Evolutionary conservation across 139 green algal genomes (phyloP).

Genomic region (Limnomonas spitsbergensis): DNA sequence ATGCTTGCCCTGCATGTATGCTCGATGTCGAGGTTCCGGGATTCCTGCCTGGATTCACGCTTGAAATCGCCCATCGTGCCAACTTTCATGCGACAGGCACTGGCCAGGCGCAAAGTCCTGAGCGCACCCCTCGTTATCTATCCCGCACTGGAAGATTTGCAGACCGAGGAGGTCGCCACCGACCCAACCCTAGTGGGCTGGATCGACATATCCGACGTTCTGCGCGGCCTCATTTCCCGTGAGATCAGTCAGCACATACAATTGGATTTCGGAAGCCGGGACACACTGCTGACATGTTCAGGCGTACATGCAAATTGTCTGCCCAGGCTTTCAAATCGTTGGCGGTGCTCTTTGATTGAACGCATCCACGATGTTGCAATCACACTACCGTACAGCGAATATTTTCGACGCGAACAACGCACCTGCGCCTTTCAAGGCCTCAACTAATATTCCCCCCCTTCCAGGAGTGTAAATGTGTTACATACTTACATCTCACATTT

Average conservation of each 20-base stretch:
- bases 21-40: neutral
- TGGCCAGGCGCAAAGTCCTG: conserved; percentile 62
- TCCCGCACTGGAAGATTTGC: conserved; percentile 57
- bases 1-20: neutral
- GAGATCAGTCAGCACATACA: neutral
- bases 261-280: too few relatives aligned
- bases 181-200: conserved; percentile 59
- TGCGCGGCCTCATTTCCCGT: conserved; percentile 29
- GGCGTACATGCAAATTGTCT: too few relatives aligned
- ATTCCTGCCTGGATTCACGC: too few relatives aligned
- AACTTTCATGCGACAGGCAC: too few relatives aligned
- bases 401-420: neutral
- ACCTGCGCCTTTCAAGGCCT: neutral
- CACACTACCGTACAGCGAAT: too few relatives aligned
- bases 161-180: conserved; percentile 7
- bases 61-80: too few relatives aligned
- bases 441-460: neutral
- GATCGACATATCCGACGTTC: conserved; percentile 49
- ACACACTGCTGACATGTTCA: too few relatives aligned
- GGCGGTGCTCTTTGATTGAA: too few relatives aligned
- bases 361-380: too few relatives aligned
- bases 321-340: too few relatives aligned
- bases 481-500: neutral
- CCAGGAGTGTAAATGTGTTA: neutral
- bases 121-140: conserved; percentile 57